A percentile compares a stretch with the other conserved stretches of the same genome.
Conservation (phyloP, 2,329 filamentous ascomycete species). For the Niveomyces coronatus region DNA sequence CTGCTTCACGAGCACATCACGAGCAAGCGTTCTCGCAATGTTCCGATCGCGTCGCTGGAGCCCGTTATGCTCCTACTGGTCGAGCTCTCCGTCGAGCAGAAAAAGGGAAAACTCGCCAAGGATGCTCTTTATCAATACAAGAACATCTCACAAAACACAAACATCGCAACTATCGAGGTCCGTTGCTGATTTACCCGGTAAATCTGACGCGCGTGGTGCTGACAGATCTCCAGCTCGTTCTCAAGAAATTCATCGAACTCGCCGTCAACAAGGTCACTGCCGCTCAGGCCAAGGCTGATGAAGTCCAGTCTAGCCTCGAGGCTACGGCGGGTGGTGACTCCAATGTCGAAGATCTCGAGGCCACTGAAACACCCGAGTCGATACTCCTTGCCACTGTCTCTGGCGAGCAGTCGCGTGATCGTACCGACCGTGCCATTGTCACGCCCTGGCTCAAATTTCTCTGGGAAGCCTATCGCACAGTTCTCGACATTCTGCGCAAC, state of each 20-base stretch:
- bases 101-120: constrained; percentile 97
- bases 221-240: constrained; percentile 53
- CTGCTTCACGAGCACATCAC: constrained; percentile 99
- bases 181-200: constrained; percentile 12
- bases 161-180: constrained; percentile 95
- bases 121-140: constrained; percentile 99
- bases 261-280: constrained; percentile 93
- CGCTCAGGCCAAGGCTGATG: constrained; percentile 90
- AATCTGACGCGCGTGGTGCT: constrained; percentile 4
- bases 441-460: constrained; percentile 99
- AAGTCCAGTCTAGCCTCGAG: constrained; percentile 82
- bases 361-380: constrained; percentile 93
- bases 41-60: constrained; percentile 89
- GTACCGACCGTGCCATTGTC: constrained; percentile 94
- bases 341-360: constrained; percentile 90
- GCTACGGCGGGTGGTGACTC: constrained; percentile 46
- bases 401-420: constrained; percentile 92
- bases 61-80: constrained; percentile 98
- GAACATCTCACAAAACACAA: constrained; percentile 98
- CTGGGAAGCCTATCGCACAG: constrained; percentile 98
- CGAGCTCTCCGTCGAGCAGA: constrained; percentile 90
- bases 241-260: constrained; percentile 96
- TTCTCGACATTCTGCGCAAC: constrained; percentile 97
- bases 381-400: constrained; percentile 97
- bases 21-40: constrained; percentile 95